Conservation (phyloP, 2,329 filamentous ascomycete species). For the Teratosphaeria viscida region DNA sequence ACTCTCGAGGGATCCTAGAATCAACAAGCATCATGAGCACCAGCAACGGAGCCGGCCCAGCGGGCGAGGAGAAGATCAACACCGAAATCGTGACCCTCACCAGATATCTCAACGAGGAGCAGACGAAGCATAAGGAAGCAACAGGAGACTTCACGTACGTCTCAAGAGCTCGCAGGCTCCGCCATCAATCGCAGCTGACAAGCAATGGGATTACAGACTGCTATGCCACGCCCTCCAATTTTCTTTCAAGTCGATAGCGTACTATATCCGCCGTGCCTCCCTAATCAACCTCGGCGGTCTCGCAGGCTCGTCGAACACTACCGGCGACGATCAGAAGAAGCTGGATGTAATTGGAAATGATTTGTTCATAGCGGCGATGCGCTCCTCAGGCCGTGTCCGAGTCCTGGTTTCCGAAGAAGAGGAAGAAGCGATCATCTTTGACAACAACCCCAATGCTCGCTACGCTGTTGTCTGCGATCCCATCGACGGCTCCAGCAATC, state of each 20-base stretch:
- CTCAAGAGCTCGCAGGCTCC: neutral
- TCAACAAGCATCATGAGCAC: neutral
- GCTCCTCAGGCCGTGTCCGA: constrained; percentile 78
- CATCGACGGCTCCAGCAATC: constrained; percentile 94
- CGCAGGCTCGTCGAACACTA: constrained; percentile 87
- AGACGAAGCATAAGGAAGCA: constrained; percentile 83
- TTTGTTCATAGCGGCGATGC: constrained; percentile 92
- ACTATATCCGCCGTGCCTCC: constrained; percentile 94
- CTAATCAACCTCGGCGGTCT: constrained; percentile 83
- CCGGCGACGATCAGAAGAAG: constrained; percentile 98
- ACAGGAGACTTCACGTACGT: constrained; percentile 96
- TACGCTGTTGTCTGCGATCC: constrained; percentile 97
- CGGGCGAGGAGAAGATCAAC: constrained; percentile 70
- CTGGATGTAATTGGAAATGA: constrained; percentile 98
- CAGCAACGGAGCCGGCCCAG: constrained; percentile 35
- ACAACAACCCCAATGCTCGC: constrained; percentile 59
- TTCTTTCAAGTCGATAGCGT: constrained; percentile 98
- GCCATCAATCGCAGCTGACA: constrained; percentile 8
- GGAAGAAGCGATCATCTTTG: constrained; percentile 81
- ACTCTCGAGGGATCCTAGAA: neutral
- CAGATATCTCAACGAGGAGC: constrained; percentile 91
- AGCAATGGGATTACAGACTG: constrained; percentile 45
- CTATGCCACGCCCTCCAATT: constrained; percentile 97
- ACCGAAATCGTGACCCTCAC: constrained; percentile 93
- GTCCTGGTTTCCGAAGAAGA: constrained; percentile 97